Evolutionary conservation across 2,329 filamentous ascomycete genomes (phyloP).

Genomic region (Shiraia bambusicola): DNA sequence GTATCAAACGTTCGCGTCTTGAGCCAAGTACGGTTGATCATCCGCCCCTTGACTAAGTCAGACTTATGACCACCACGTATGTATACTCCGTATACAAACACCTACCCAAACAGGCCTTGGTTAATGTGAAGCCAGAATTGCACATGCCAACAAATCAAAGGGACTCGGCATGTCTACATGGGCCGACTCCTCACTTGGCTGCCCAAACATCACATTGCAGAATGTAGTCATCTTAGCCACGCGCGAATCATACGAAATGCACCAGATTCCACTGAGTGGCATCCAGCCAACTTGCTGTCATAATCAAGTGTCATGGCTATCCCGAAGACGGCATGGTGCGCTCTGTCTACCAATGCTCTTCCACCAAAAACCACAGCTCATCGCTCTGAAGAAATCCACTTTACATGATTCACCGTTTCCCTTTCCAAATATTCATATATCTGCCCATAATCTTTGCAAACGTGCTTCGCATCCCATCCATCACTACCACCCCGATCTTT

Average conservation of each 20-base stretch:
- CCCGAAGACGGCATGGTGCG: too few species aligned
- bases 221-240: too few species aligned
- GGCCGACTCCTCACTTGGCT: too few species aligned
- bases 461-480: conserved; percentile 38
- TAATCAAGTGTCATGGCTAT: too few species aligned
- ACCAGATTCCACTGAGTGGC: too few species aligned
- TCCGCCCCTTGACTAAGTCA: neutral
- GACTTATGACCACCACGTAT: too few species aligned
- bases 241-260: too few species aligned
- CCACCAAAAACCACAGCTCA: neutral
- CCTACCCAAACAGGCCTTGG: neutral
- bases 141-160: neutral
- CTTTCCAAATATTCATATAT: conserved; percentile 34
- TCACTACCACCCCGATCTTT: conserved; percentile 38
- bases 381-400: conserved; percentile 31
- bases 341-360: neutral
- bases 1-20: neutral
- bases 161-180: too few species aligned
- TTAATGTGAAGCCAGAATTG: neutral
- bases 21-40: neutral
- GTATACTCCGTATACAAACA: too few species aligned
- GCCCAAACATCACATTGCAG: too few species aligned
- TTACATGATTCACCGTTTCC: conserved; percentile 29
- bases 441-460: conserved; percentile 37
- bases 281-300: too few species aligned